phyloP scores from a whole-genome alignment of 169 alveolate genomes.

The Cryptosporidium ubiquitum region DNA sequence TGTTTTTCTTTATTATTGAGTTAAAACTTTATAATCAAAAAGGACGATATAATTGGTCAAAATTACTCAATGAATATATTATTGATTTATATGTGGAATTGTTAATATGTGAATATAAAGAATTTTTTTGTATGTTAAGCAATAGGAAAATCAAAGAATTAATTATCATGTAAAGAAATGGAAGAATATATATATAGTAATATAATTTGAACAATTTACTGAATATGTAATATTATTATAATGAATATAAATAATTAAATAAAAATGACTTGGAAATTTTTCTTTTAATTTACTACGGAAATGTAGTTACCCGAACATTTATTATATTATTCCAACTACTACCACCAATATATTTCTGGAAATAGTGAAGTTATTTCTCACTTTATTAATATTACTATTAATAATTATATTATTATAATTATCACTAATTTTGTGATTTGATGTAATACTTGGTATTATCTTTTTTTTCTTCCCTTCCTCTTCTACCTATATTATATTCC shows the following conservation, averaged over 20 bases:
- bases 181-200: not conserved
- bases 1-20: not conserved
- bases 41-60: not conserved
- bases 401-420: not conserved
- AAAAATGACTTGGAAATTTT: not conserved
- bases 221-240: not conserved
- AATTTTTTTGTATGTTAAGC: not conserved
- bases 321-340: not conserved
- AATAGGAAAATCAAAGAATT: not conserved
- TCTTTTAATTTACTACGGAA: not conserved
- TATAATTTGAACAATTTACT: constrained; percentile 25
- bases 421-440: not conserved
- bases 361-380: not conserved
- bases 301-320: not conserved
- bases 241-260: not conserved
- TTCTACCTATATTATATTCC: not conserved
- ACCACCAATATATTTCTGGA: constrained; percentile 4
- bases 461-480: not conserved
- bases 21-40: too few relatives aligned
- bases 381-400: not conserved
- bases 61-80: not conserved
- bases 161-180: not conserved
- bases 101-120: not conserved
- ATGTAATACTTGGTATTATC: not conserved
- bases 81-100: not conserved